Evolutionary conservation across 495 filamentous ascomycete genomes (phyloP).

Genomic region (Neurospora sp.): DNA sequence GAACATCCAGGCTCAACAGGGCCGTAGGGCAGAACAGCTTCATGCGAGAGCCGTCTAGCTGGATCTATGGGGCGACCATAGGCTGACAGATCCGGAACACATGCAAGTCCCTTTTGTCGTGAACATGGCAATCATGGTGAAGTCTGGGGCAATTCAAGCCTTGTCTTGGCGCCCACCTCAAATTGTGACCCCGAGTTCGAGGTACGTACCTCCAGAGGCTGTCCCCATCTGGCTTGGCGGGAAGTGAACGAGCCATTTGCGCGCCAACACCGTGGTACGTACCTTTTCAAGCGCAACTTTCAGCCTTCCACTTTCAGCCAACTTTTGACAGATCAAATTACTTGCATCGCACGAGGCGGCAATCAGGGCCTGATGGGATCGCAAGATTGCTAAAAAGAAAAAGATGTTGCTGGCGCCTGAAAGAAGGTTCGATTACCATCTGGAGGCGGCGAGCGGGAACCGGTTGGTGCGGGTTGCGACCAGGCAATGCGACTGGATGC

Average conservation of each 20-base stretch:
- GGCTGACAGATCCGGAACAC: not conserved
- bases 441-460: slow-evolving; percentile 9
- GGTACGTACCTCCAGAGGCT: not conserved
- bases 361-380: not conserved
- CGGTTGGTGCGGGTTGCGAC: not conserved
- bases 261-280: not conserved
- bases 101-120: not conserved
- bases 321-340: not conserved
- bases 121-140: not conserved
- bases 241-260: not conserved
- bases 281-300: not conserved
- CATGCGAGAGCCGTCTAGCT: not conserved
- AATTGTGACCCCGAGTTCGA: not conserved
- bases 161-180: not conserved
- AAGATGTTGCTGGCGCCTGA: slow-evolving; percentile 2
- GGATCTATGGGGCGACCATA: not conserved
- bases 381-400: not conserved
- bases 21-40: not conserved
- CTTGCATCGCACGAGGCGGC: not conserved
- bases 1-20: not conserved
- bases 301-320: not conserved
- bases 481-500: not conserved
- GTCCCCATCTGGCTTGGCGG: not conserved
- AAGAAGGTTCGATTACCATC: slow-evolving; percentile 20
- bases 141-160: not conserved